These are phyloP conservation scores for Plasmodium chabaudi DNA, from an alignment of 169 alveolate species.

Conservation along the genomic window DNA sequence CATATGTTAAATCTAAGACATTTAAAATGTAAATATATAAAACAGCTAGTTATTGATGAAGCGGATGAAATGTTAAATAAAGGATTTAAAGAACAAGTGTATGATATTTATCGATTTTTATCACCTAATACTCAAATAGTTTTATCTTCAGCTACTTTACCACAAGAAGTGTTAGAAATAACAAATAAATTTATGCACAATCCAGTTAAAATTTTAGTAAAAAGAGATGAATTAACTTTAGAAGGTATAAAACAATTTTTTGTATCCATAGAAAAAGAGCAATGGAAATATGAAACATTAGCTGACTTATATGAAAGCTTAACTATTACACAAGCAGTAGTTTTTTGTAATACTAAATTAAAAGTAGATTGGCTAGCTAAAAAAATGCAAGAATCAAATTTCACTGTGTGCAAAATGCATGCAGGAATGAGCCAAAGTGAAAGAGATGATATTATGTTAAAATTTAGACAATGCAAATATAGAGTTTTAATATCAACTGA, in stretches of 20 bases:
- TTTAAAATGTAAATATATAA: conserved; percentile 93
- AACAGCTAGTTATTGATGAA: conserved; percentile 97
- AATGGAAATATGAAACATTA: conserved; percentile 96
- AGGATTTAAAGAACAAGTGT: conserved; percentile 96
- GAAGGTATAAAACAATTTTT: conserved; percentile 99
- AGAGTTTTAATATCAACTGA: conserved; percentile 99
- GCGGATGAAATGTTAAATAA: conserved; percentile 99
- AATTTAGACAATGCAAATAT: conserved; percentile 97
- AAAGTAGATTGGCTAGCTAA: conserved; percentile 95
- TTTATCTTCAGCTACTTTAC: conserved; percentile 98
- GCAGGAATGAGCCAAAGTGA: conserved; percentile 98
- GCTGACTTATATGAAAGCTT: conserved; percentile 96
- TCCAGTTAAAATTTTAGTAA: conserved; percentile 96
- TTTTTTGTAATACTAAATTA: conserved; percentile 98
- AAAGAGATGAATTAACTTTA: conserved; percentile 97
- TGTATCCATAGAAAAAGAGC: conserved; percentile 98
- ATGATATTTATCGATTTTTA: conserved; percentile 86
- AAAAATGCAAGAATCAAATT: conserved; percentile 95
- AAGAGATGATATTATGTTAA: conserved; percentile 97
- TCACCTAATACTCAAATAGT: conserved; percentile 91
- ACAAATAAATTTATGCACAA: conserved; percentile 97
- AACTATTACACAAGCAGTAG: conserved; percentile 98
- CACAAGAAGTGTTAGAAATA: conserved; percentile 95
- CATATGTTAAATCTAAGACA: conserved; percentile 97
- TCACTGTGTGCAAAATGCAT: conserved; percentile 97